Conservation (phyloP, 108 stramenopile genomes). For the Cyclostephanos tholiformis region DNA sequence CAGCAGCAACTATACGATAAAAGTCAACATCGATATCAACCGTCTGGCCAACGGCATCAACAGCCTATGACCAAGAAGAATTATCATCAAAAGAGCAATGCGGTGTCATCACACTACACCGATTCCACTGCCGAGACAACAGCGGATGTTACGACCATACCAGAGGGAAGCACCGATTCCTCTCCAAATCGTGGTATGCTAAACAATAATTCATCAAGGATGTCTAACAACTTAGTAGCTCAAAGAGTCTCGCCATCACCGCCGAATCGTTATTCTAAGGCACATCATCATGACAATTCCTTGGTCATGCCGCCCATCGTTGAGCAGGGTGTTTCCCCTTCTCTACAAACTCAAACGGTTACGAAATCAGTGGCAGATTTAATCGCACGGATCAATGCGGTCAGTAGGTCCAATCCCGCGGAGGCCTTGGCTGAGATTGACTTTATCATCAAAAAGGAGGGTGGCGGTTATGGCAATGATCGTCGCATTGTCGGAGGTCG, state of each 20-base stretch:
- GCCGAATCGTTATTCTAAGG: background rate
- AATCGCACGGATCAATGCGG: constrained; percentile 66
- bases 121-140: constrained; percentile 47
- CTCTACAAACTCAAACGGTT: constrained; percentile 8
- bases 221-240: background rate
- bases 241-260: constrained; percentile 4
- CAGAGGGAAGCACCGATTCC: constrained; percentile 31
- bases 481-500: constrained; percentile 10
- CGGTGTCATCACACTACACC: constrained; percentile 38
- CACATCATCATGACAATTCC: background rate
- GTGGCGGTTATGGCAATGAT: constrained; percentile 14
- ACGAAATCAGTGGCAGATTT: constrained; percentile 48
- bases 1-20: background rate
- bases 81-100: constrained; percentile 14
- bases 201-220: background rate
- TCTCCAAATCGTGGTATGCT: constrained; percentile 2
- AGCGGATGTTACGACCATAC: constrained; percentile 17
- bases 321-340: constrained; percentile 15
- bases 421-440: constrained; percentile 81
- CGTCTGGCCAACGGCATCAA: background rate
- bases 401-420: constrained; percentile 68
- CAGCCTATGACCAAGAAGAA: constrained; percentile 8
- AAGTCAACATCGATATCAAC: background rate
- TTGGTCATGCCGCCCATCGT: constrained; percentile 36
- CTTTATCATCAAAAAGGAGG: constrained; percentile 68